Base-by-base conservation (phyloP, 1,284 basidiomycete genomes). In the Irpex lacteus region DNA sequence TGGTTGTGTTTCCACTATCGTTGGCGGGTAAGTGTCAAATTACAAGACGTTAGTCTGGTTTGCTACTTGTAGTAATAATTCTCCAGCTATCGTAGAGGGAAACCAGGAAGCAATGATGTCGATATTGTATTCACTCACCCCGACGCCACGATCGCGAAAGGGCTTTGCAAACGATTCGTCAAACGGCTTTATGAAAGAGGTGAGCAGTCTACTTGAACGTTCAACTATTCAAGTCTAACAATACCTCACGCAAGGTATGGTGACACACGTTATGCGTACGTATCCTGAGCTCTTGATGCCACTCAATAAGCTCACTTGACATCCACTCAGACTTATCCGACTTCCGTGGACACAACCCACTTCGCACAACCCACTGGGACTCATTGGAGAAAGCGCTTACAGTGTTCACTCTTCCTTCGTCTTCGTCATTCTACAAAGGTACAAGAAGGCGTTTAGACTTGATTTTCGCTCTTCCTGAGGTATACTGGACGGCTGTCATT, bases 51-150 rank as follows among this genome's bases (percentile, higher is more conserved):
- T 38, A 8, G 49, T 68, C 19, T 59, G 34, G 2, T 19, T 56
- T 32, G 18, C 18, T 8, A 56, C 15, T 37, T 6, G 21, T 56
- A 21, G 9, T 21, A 56, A 37, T 1, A 9, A 49, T 52, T 6
- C 26, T 40, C 5, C 32, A 92, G 92, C 3, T 91, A 92, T 73
- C 82, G 93, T 50, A 78, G 93, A 62, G 92, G 92, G 4, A 94
- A 94, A 72, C 70, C 72, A 0, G 75, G 83, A 62, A 90, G 87
- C 71, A 91, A 88, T 67, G 92, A 94, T 70, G 85, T 92, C 26
- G 92, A 95, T 70, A 88, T 95, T 62, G 82, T 95, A 4, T 88
- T 93, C 69, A 90, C 88, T 21, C 90, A 92, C 71, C 78, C 82
- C 0, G 80, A 88, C 44, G 72, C 73, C 5, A 74, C 76, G 5